Evolutionary conservation across 75 land plant species (phyloP).

Genomic region (Gnetum montanum): DNA sequence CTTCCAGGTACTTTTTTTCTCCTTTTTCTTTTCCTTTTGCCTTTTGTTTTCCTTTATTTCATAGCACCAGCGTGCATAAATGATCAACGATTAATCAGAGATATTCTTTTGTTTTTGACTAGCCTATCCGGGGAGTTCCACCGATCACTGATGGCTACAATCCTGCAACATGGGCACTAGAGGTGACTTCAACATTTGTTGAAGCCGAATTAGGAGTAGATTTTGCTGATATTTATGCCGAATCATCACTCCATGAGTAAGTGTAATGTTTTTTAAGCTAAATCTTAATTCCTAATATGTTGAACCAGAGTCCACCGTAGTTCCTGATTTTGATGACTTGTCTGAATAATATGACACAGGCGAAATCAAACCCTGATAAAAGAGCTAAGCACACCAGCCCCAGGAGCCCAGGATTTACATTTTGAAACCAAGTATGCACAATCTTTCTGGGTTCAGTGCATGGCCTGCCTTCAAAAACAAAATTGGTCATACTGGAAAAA

Average conservation of each 20-base stretch:
- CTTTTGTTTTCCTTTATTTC: too few species aligned
- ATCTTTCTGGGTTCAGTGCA: constrained; percentile 21
- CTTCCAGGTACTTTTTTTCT: constrained; percentile 15
- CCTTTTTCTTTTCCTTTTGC: not conserved
- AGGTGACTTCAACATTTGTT: constrained; percentile 31
- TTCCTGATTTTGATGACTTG: constrained; percentile 12
- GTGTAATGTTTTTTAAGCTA: too few species aligned
- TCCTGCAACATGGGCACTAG: constrained; percentile 77
- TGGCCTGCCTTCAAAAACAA: constrained; percentile 47
- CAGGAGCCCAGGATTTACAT: constrained; percentile 24
- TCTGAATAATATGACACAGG: constrained; percentile 29
- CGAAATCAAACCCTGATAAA: constrained; percentile 54
- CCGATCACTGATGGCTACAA: constrained; percentile 53
- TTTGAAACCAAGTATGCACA: constrained; percentile 29
- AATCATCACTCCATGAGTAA: constrained; percentile 44
- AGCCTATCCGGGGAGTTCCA: constrained; percentile 39
- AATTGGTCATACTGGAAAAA: constrained; percentile 43
- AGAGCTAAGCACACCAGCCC: constrained; percentile 54
- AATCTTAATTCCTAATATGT: too few species aligned
- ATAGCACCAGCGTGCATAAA: too few species aligned
- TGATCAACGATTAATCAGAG: too few species aligned
- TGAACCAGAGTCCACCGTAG: too few species aligned
- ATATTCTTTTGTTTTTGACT: constrained; percentile 3
- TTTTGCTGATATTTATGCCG: constrained; percentile 42
- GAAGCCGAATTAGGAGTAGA: constrained; percentile 38